phyloP scores from a whole-genome alignment of 2,329 filamentous ascomycete species.

The Penicillium freii region DNA sequence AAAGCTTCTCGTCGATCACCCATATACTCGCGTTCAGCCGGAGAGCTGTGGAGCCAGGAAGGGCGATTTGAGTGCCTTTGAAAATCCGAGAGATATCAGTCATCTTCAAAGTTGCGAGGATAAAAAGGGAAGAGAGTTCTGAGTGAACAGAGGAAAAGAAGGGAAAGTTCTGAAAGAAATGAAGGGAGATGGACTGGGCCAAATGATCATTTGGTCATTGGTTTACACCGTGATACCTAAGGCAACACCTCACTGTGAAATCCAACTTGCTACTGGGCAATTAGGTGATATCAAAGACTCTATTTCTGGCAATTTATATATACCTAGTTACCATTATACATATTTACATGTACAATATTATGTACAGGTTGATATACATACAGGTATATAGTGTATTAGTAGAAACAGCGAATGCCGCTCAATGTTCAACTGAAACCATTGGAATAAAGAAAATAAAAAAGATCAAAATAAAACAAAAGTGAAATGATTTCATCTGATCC shows the following conservation, averaged over 20 bases:
- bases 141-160: conserved; percentile 1
- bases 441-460: neutral
- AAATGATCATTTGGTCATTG: neutral
- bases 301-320: too few species aligned
- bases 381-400: neutral
- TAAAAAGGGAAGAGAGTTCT: neutral
- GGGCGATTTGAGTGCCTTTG: conserved; percentile 3
- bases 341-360: neutral
- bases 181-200: neutral
- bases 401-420: neutral
- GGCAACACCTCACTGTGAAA: too few species aligned
- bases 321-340: too few species aligned
- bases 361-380: neutral
- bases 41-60: conserved; percentile 1
- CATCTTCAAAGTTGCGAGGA: conserved; percentile 4
- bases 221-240: too few species aligned
- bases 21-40: conserved; percentile 4
- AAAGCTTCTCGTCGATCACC: conserved; percentile 5
- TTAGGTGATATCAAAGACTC: too few species aligned
- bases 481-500: conserved; percentile 23
- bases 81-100: conserved; percentile 6
- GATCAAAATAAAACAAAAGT: neutral
- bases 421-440: neutral
- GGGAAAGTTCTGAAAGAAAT: neutral
- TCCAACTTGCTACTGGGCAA: too few species aligned